Evolutionary conservation across 2,329 filamentous ascomycete genomes (phyloP).

Genomic region (Cytospora leucostoma): DNA sequence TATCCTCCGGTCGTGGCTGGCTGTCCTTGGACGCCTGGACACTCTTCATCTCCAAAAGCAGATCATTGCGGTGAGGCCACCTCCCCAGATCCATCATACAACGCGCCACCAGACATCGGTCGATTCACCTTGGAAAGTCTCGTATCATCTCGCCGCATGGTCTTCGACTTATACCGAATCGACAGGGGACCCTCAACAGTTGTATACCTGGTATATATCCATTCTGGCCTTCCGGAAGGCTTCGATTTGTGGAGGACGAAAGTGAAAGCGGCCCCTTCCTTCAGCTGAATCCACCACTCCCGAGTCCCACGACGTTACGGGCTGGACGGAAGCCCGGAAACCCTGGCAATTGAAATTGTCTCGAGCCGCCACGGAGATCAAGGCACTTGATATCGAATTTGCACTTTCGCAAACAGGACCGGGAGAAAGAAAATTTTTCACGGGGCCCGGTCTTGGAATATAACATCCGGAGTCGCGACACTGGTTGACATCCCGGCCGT

Average conservation of each 20-base stretch:
- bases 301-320: slow-evolving; percentile 13
- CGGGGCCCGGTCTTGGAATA: slow-evolving; percentile 18
- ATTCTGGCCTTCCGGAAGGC: slow-evolving; percentile 18
- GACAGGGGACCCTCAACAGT: slow-evolving; percentile 12
- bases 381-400: slow-evolving; percentile 22
- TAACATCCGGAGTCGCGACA: slow-evolving; percentile 23
- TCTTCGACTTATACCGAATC: slow-evolving; percentile 1
- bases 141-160: slow-evolving; percentile 14
- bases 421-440: slow-evolving; percentile 25
- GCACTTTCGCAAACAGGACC: slow-evolving; percentile 12
- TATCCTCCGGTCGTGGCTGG: background rate
- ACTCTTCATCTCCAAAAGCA: slow-evolving; percentile 2
- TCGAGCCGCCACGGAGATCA: slow-evolving; percentile 8
- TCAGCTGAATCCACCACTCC: slow-evolving; percentile 16
- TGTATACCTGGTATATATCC: background rate
- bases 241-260: slow-evolving; percentile 15
- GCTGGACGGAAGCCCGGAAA: slow-evolving; percentile 12
- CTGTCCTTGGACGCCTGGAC: background rate
- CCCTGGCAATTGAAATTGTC: slow-evolving; percentile 13
- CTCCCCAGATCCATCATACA: background rate
- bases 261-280: slow-evolving; percentile 14
- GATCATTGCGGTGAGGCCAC: slow-evolving; percentile 12
- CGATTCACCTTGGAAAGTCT: slow-evolving; percentile 16
- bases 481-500: slow-evolving; percentile 18
- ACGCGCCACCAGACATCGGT: slow-evolving; percentile 4